Base-by-base conservation (phyloP, 1,139 yeast genomes). In the Geotrichum carabidarum region DNA sequence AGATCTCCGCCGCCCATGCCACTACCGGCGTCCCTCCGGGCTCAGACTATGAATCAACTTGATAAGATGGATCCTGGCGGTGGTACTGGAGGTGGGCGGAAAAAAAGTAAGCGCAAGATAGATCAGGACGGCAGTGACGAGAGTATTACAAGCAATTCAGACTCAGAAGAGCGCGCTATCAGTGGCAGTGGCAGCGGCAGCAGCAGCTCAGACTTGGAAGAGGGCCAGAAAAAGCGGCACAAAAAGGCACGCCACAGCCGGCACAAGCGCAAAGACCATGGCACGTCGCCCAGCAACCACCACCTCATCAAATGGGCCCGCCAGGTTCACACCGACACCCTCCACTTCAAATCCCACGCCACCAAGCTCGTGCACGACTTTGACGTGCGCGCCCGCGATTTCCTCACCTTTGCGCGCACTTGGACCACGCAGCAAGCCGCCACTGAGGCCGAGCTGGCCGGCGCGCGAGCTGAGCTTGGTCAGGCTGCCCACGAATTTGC, bases 281-380 rank as follows among this genome's bases (percentile, higher is more conserved):
- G 38, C 14, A 35, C 5, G 4, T 12, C 2, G 5, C 14, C n/a
- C n/a, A 35, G n/a, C 38, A 35, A 35, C 38, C 14, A 14, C 4
- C 2, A 35, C 5, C 38, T 35, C 4, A 14, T 35, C 14, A 35
- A 35, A 12, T 41, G 44, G 44, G 44, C 44, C 7, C 44, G 44
- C 12, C 2, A 41, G 17, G 44, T 41, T 14, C 44, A 41, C 30
- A 27, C 27, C 27, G 44, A 41, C 44, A 14, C 44, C 8, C 44
- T 41, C 30, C 14, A 41, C 9, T 6, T 41, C 14, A 41, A 41
- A 17, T 17, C 14, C 30, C 44, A 27, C 8, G 8, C 44, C 14
- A 18, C 22, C 32, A 30, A 41, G 44, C 44, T 41, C 12, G 44
- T 41, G n/a, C 8, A 41, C 27, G 44, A 41, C 44, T 41, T 41